Percentiles rank a stretch among this genome's conserved stretches.
These are phyloP conservation scores for Detonula confervacea DNA, from an alignment of 352 stramenopile genomes.

Conservation along the genomic window DNA sequence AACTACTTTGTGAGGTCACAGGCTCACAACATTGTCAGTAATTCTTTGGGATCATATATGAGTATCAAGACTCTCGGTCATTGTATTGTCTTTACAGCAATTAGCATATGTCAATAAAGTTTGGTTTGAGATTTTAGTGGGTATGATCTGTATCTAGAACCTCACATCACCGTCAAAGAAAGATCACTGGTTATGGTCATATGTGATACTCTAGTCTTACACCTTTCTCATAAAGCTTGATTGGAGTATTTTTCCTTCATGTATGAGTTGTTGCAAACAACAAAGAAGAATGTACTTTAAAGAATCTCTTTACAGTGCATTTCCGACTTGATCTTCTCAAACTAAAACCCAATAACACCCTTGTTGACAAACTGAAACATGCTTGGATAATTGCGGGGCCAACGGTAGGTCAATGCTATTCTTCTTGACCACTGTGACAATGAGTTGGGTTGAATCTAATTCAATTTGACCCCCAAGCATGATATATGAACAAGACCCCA, in stretches of 20 bases:
- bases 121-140: too few relatives aligned
- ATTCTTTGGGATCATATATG: too few relatives aligned
- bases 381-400: constrained; percentile 51
- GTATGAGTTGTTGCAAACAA: not conserved
- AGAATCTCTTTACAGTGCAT: constrained; percentile 66
- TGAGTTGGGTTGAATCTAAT: constrained; percentile 50
- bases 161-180: too few relatives aligned
- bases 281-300: constrained; percentile 65
- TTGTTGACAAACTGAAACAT: constrained; percentile 45
- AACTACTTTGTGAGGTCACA: too few relatives aligned
- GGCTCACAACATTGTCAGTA: too few relatives aligned
- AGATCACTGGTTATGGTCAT: too few relatives aligned
- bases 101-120: too few relatives aligned
- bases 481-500: constrained; percentile 53
- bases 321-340: constrained; percentile 55
- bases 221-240: too few relatives aligned
- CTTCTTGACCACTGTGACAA: constrained; percentile 39
- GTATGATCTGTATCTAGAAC: too few relatives aligned
- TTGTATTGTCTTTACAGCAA: too few relatives aligned
- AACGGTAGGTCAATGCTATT: constrained; percentile 25
- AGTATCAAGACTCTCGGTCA: too few relatives aligned
- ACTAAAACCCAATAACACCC: constrained; percentile 48
- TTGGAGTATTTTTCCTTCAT: not conserved
- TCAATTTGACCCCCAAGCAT: constrained; percentile 47
- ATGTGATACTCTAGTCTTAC: too few relatives aligned